These are phyloP conservation scores for Diplodia intermedia DNA, from an alignment of 2,329 filamentous ascomycete species.

Conservation along the genomic window DNA sequence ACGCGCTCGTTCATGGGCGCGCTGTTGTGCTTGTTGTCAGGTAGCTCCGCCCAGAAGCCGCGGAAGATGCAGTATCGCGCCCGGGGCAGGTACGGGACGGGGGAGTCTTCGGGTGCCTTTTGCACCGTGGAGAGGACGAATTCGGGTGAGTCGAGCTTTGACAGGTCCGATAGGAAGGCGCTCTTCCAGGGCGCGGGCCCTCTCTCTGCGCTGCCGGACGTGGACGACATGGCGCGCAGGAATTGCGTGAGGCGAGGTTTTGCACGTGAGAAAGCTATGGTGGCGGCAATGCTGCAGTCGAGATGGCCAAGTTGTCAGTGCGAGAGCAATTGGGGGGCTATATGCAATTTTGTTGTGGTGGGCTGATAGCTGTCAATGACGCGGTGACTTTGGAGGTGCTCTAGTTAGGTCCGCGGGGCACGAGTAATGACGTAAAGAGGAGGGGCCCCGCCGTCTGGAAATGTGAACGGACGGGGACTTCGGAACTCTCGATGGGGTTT, in stretches of 20 bases:
- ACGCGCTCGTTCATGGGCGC: slow-evolving; percentile 72
- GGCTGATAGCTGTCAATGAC: slow-evolving; percentile 28
- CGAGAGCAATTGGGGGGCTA: not conserved
- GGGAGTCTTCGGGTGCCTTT: slow-evolving; percentile 50
- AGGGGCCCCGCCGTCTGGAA: not conserved
- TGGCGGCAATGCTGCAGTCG: slow-evolving; percentile 37
- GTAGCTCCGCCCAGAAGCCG: slow-evolving; percentile 79
- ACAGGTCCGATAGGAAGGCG: slow-evolving; percentile 58
- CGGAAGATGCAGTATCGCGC: slow-evolving; percentile 84
- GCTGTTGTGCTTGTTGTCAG: slow-evolving; percentile 74
- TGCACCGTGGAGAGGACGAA: slow-evolving; percentile 61
- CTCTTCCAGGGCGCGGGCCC: slow-evolving; percentile 59
- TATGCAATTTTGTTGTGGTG: slow-evolving; percentile 3
- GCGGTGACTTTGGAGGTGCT: slow-evolving; percentile 1
- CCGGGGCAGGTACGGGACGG: slow-evolving; percentile 57
- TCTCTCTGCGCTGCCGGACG: slow-evolving; percentile 47
- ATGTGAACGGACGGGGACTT: not conserved
- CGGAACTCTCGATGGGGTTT: not conserved
- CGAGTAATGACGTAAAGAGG: slow-evolving; percentile 13
- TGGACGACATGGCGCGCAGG: slow-evolving; percentile 55
- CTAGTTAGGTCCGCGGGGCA: not conserved
- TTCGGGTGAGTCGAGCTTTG: slow-evolving; percentile 57
- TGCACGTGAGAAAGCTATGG: slow-evolving; percentile 48
- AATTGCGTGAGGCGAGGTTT: slow-evolving; percentile 50
- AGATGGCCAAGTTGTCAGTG: not conserved